Base-by-base conservation (phyloP, 805 yeast species). In the Yamadazyma laniorum region DNA sequence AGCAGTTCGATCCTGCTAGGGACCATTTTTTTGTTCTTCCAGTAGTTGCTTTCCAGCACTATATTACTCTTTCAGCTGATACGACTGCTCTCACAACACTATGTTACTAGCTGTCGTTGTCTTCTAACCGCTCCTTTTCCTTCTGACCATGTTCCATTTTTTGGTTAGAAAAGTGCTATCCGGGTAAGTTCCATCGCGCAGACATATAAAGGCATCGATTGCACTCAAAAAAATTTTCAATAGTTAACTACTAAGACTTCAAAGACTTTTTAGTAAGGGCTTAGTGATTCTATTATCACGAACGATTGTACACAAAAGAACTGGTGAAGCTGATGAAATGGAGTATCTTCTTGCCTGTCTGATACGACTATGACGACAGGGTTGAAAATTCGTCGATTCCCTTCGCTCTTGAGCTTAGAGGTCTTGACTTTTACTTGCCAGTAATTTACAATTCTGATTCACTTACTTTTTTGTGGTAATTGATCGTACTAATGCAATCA, bases 321-420 rank as follows among this genome's bases (percentile, higher is more conserved):
- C 23, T 7, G 6, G 23, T 52, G 65, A 62, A 65, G 48, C 55
- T 67, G 74, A 67, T 66, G 73, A 68, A 53, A 53, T 48, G 65
- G 61, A 74, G 85, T 78, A 62, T 71, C 89, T 83, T 84, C 90
- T 83, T 84, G 84, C 90, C 85, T 78, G 86, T 82, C 86, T 75
- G 86, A 79, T 68, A 78, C 90, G 93, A 84, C 90, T 81, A 82
- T 84, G 93, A 83, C 88, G 90, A 84, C 80, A 79, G 74, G 89
- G 88, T 75, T 72, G 77, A 75, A 58, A 74, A 69, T 55, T 56
- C 77, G 65, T 60, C 59, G 54, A 44, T 22, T 34, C 26, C 14
- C 11, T 47, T 53, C 51, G 56, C 49, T 52, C 53, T 57, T 55
- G 59, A 59, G 56, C 58, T 56, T 7, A 6, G 6, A 7, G 51